phyloP scores from a whole-genome alignment of 257 asterid genomes.

The Leonotis leonurus region DNA sequence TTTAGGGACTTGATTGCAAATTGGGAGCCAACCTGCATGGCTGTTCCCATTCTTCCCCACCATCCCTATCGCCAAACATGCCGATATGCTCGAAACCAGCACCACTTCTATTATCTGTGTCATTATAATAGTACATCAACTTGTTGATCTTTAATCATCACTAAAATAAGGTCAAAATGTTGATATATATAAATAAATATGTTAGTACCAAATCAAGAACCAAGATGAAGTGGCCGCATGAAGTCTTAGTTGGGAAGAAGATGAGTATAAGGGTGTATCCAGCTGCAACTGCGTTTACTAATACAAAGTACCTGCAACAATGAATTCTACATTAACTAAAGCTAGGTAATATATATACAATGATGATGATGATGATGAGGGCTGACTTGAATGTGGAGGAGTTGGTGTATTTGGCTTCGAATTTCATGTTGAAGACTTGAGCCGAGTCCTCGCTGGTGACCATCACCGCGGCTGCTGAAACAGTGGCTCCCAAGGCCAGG shows the following conservation, averaged over 20 bases:
- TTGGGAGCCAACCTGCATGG: constrained; percentile 88
- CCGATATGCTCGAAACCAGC: constrained; percentile 72
- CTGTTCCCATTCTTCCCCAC: constrained; percentile 69
- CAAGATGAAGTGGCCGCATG: constrained; percentile 43
- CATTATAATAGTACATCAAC: no score
- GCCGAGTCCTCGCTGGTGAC: constrained; percentile 60
- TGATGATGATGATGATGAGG: neutral
- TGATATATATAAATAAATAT: no score
- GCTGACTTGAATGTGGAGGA: constrained; percentile 68
- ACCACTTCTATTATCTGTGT: constrained; percentile 18
- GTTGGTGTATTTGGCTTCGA: constrained; percentile 59
- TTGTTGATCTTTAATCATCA: no score
- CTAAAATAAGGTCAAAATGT: neutral
- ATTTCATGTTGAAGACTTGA: constrained; percentile 47
- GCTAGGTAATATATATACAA: neutral
- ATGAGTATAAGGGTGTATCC: constrained; percentile 52
- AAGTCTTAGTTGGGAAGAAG: constrained; percentile 42
- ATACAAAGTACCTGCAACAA: constrained; percentile 53
- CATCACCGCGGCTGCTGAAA: constrained; percentile 51
- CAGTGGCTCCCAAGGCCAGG: constrained; percentile 57
- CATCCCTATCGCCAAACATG: constrained; percentile 60
- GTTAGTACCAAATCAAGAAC: constrained; percentile 50
- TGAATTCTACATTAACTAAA: no score
- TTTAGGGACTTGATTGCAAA: constrained; percentile 78
- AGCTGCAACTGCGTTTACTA: constrained; percentile 57